Evolutionary conservation across 768 basidiomycete genomes (phyloP), one percentile per base, ranked within the genome.

Genomic region (Russula emetica): DNA sequence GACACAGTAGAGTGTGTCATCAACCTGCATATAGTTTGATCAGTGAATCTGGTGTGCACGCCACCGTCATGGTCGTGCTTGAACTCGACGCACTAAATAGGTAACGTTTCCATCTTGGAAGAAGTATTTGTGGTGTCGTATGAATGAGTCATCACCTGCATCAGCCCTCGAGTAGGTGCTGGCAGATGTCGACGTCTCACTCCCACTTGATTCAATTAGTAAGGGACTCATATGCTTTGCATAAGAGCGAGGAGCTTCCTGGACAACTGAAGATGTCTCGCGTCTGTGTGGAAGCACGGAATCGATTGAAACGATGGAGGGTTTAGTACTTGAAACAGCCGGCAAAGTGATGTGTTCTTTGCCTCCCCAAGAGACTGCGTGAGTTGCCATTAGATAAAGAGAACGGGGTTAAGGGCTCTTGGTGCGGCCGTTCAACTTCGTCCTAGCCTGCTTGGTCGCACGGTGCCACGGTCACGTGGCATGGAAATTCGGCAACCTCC

Each of bases 101-200:
- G 64, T 67, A 7, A 67, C 26, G 24, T 66, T 67, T 24, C 67
- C 64, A 47, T 66, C 67, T 8, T 52, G 30, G 45, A 67, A 66
- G n/a, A 44, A 62, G 20, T 45, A 67, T 18, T 6, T 51, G n/a
- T 47, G 30, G 47, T 67, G 64, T 26, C 20, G 42, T 9, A 51
- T 18, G 18, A 61, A 64, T 9, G 60, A 50, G 24, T 36, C 47
- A 3, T 60, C 63, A 26, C 16, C 1, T 26, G n/a, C 20, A 44
- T 44, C 42, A n/a, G 42, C 42, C 42, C 42, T 20, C 42, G 42
- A 20, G 45, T 18, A 13, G 10, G 36, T 36, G 11, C 13, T 14
- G 24, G 22, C 7, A 49, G 49, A 20, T 28, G 36, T 14, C 4
- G 55, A 28, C 20, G 44, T 55, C 14, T 9, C 3, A 14, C 18